phyloP scores from a whole-genome alignment of 257 asterid species.

The Solanum appendiculatum region DNA sequence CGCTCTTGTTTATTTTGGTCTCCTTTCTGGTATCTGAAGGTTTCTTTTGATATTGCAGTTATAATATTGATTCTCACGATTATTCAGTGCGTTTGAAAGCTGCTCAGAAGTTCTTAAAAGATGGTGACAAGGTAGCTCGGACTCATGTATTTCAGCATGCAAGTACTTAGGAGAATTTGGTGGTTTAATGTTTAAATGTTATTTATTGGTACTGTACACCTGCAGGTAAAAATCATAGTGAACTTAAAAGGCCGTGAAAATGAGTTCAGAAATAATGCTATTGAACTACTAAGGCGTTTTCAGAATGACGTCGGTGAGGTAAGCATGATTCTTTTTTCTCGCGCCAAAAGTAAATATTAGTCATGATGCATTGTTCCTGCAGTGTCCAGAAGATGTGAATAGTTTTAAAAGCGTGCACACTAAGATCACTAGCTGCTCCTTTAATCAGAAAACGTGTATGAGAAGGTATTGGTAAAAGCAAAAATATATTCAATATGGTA shows the following conservation, averaged over 20 bases:
- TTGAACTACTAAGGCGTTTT: constrained; percentile 77
- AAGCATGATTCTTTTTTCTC: not conserved
- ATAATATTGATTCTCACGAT: constrained; percentile 89
- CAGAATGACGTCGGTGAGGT: constrained; percentile 92
- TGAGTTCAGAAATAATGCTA: constrained; percentile 77
- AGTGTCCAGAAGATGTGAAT: not conserved
- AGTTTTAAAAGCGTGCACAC: not conserved
- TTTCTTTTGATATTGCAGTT: constrained; percentile 41
- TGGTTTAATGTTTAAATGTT: not conserved
- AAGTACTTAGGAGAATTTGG: not conserved
- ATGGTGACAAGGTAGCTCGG: constrained; percentile 82
- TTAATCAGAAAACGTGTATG: not conserved
- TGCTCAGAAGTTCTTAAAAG: constrained; percentile 78
- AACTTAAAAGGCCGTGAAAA: constrained; percentile 93
- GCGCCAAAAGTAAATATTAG: not conserved
- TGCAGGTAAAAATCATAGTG: constrained; percentile 89
- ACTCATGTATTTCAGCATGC: not conserved
- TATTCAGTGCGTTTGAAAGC: constrained; percentile 89
- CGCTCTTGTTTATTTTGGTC: not conserved
- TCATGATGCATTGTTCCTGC: not conserved
- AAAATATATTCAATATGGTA: not conserved
- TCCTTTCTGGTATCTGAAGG: not conserved
- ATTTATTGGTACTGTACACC: not conserved
- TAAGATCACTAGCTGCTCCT: not conserved
- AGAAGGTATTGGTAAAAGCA: not conserved